These are phyloP conservation scores for Boechera divaricarpa DNA, from an alignment of 345 rosid genomes.

Conservation along the genomic window DNA sequence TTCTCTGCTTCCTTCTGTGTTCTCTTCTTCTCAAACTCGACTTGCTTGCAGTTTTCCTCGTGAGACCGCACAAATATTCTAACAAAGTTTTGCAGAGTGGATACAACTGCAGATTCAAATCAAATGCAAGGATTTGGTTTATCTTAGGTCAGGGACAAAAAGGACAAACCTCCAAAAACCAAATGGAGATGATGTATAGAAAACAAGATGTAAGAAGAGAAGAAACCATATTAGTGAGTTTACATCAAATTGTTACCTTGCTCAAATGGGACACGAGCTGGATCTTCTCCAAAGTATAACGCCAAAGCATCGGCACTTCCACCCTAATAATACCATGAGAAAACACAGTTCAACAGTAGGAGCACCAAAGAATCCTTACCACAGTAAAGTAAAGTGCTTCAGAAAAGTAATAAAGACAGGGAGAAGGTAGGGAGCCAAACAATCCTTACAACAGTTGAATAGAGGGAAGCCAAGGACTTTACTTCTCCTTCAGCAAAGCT, in stretches of 20 bases:
- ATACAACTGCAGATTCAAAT: slow-evolving; percentile 61
- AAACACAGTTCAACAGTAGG: slow-evolving; percentile 3
- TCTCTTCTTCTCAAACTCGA: slow-evolving; percentile 69
- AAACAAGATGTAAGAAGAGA: slow-evolving; percentile 1
- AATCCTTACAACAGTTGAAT: slow-evolving; percentile 71
- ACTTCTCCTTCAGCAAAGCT: slow-evolving; percentile 78
- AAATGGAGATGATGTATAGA: not conserved
- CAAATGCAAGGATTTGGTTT: slow-evolving; percentile 24
- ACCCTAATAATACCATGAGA: slow-evolving; percentile 57
- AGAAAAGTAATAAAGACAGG: slow-evolving; percentile 30
- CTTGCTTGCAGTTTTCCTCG: slow-evolving; percentile 73
- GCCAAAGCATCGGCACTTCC: slow-evolving; percentile 84
- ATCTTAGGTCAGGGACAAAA: slow-evolving; percentile 19
- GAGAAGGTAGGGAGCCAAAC: not conserved
- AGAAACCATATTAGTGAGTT: slow-evolving; percentile 24
- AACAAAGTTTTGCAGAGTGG: slow-evolving; percentile 78
- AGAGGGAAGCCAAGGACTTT: slow-evolving; percentile 66
- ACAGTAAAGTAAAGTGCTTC: not conserved
- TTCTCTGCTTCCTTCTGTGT: slow-evolving; percentile 57
- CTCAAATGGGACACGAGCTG: slow-evolving; percentile 85
- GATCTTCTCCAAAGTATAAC: slow-evolving; percentile 89
- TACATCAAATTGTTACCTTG: slow-evolving; percentile 59
- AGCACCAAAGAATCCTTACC: not conserved
- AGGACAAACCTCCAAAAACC: slow-evolving; percentile 7
- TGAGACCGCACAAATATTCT: slow-evolving; percentile 79